These are phyloP conservation scores for Ganoderma leucocontextum DNA, from an alignment of 1,284 basidiomycete species.

Conservation along the genomic window DNA sequence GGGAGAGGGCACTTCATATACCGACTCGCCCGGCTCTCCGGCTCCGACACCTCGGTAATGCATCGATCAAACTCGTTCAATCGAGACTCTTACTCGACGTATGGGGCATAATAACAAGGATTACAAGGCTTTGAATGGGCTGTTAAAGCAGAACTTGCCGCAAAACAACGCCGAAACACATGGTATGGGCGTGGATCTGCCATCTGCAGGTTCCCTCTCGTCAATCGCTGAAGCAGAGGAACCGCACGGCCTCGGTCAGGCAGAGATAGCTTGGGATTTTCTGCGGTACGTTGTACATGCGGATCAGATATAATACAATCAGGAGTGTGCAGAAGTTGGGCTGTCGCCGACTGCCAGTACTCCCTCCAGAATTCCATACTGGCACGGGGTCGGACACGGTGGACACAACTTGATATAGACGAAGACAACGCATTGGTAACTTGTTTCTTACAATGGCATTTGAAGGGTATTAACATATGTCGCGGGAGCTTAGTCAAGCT, in stretches of 20 bases:
- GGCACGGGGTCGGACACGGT: neutral
- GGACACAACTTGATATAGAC: neutral
- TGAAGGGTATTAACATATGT: neutral
- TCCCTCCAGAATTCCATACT: neutral
- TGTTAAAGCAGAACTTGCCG: neutral
- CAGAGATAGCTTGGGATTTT: constrained; percentile 13
- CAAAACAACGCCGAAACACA: neutral
- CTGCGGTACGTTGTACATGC: constrained; percentile 2
- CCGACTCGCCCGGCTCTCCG: constrained; percentile 12
- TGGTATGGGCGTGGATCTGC: constrained; percentile 8
- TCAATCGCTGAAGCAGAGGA: constrained; percentile 17
- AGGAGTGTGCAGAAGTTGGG: neutral
- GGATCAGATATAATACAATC: constrained; percentile 24
- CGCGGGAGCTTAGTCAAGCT: neutral
- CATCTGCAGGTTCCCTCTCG: constrained; percentile 4
- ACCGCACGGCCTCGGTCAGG: constrained; percentile 25
- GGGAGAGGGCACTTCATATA: constrained; percentile 26
- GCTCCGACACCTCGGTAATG: constrained; percentile 15
- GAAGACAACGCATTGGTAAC: neutral
- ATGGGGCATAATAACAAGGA: no score
- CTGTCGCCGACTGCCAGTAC: neutral
- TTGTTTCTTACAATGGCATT: neutral
- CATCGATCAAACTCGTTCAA: constrained; percentile 12
- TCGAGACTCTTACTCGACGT: neutral
- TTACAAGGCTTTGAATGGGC: neutral